Evolutionary conservation across 108 stramenopile species (phyloP).

Genomic region (Thalassiosira profunda): DNA sequence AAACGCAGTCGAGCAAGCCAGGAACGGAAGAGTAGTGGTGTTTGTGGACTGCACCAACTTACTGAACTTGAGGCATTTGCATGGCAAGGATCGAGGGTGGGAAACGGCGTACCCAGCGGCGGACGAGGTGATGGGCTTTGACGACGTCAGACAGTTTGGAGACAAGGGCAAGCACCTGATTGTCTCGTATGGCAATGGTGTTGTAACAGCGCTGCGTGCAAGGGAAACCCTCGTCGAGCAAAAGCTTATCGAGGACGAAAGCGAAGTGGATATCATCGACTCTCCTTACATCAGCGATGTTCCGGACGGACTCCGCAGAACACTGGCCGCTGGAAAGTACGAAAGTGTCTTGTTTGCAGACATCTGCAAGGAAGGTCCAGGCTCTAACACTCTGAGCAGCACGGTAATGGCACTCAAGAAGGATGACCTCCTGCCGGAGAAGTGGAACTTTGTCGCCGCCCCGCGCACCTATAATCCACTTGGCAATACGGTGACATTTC

Average conservation of each 20-base stretch:
- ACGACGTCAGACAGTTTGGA: slow-evolving; percentile 64
- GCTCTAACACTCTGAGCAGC: slow-evolving; percentile 66
- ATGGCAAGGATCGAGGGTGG: slow-evolving; percentile 73
- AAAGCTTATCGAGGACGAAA: slow-evolving; percentile 25
- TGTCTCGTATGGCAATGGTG: slow-evolving; percentile 91
- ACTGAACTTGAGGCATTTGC: slow-evolving; percentile 77
- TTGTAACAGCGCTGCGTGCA: slow-evolving; percentile 75
- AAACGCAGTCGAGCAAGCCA: slow-evolving; percentile 75
- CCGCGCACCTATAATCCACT: slow-evolving; percentile 85
- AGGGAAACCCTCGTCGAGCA: slow-evolving; percentile 45
- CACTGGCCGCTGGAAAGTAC: slow-evolving; percentile 38
- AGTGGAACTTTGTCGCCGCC: slow-evolving; percentile 76
- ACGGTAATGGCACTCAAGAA: slow-evolving; percentile 63
- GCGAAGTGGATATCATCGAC: slow-evolving; percentile 78
- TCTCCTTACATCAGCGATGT: slow-evolving; percentile 73
- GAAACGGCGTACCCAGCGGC: slow-evolving; percentile 61
- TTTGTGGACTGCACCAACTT: slow-evolving; percentile 83
- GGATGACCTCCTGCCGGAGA: slow-evolving; percentile 33
- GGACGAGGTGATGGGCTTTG: slow-evolving; percentile 55
- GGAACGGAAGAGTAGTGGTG: slow-evolving; percentile 74
- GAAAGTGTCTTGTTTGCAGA: slow-evolving; percentile 82
- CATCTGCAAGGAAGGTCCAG: slow-evolving; percentile 87
- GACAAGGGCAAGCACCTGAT: slow-evolving; percentile 51
- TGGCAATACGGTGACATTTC: slow-evolving; percentile 50
- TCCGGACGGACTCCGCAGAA: slow-evolving; percentile 60